Evolutionary conservation across 768 basidiomycete genomes (phyloP), one percentile per base, ranked within the genome.

Genomic region (Lentinus brumalis): DNA sequence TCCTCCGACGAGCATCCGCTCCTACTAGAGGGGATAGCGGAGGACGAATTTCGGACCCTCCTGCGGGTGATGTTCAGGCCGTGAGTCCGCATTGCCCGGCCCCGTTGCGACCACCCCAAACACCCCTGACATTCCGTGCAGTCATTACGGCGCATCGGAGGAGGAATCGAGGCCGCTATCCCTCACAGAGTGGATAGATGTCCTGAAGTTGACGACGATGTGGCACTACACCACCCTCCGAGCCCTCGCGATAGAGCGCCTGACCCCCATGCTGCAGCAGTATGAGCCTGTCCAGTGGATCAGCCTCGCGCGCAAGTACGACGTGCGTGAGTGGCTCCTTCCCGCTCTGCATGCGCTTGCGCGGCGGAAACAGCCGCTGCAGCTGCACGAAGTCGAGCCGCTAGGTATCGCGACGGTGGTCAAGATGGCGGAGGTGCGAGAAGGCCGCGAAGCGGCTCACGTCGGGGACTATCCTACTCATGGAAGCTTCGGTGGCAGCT

Each of bases 31-130:
- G 59, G 44, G 2, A 66, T 66, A 30, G 35, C 54, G 26, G 44
- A 12, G 9, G 42, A 41, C 1, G 66, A 68, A 29, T 61, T 70
- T n/a, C 60, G 64, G 2, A 42, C 50, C 9, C 50, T 70, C 15
- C 59, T 70, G 14, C 55, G 53, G 2, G 66, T 65, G 44, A 63
- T 70, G 39, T 66, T 67, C 46, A 59, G 44, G 7, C 58, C 64
- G 69, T 70, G 53, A 31, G 63, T 54, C 2, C 26, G 9, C 18
- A 21, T 26, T 26, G 21, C 21, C 21, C 21, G 21, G 21, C 21
- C 21, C 21, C 21, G 21, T 26, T 26, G 21, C 21, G 21, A 26
- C 21, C 21, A 26, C 21, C 21, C 1, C 21, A 26, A 26, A 26
- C 1, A 26, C 21, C 21, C 1, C 21, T 54, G n/a, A 21, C 7